These are phyloP conservation scores for Prunus kanzakura DNA, from an alignment of 306 rosid genomes.

Conservation along the genomic window DNA sequence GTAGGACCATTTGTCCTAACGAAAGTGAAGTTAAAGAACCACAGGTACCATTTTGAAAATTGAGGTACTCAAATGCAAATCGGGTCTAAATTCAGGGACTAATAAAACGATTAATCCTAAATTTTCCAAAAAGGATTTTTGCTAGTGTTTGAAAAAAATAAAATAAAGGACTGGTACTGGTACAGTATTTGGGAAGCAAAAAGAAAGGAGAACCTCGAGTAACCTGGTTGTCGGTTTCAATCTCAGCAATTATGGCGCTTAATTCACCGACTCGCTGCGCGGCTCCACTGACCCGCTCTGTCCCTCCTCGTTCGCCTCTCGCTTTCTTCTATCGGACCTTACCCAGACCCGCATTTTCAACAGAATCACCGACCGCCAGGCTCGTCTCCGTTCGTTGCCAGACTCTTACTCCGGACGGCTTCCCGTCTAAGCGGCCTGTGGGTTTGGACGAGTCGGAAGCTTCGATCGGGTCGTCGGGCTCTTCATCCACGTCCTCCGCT, in stretches of 20 bases:
- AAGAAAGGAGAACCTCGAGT: neutral
- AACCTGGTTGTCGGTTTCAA: neutral
- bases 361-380: conserved; percentile 27
- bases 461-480: conserved; percentile 31
- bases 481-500: conserved; percentile 45
- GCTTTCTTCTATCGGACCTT: conserved; percentile 19
- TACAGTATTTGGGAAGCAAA: neutral
- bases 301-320: conserved; percentile 28
- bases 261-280: conserved; percentile 43
- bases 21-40: too few species aligned
- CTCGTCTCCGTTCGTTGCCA: conserved; percentile 56
- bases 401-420: conserved; percentile 35
- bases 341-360: conserved; percentile 28
- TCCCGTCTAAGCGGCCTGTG: conserved; percentile 23
- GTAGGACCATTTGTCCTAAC: too few species aligned
- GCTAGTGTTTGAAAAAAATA: too few species aligned
- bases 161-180: too few species aligned
- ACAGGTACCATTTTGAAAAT: too few species aligned
- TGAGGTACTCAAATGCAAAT: too few species aligned
- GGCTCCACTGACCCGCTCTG: conserved; percentile 35
- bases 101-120: too few species aligned
- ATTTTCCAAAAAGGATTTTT: too few species aligned
- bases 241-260: conserved; percentile 33
- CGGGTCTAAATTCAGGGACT: too few species aligned
- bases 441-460: conserved; percentile 30